Evolutionary conservation across 768 basidiomycete species (phyloP).

Genomic region (Mrakia blollopis): DNA sequence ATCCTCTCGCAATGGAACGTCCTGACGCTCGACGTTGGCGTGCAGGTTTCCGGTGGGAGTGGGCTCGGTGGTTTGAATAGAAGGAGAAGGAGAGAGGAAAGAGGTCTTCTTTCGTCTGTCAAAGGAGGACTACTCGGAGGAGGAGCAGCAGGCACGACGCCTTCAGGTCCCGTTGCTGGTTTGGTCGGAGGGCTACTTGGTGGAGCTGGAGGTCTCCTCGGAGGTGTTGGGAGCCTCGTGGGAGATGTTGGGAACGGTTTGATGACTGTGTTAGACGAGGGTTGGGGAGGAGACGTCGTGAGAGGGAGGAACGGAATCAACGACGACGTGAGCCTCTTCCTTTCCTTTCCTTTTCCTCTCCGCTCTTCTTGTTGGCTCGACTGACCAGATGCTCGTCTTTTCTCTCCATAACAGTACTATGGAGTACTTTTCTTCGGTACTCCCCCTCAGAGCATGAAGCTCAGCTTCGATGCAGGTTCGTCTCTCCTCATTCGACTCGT

Average conservation of each 20-base stretch:
- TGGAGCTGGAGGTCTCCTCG: not conserved
- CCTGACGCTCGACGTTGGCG: not conserved
- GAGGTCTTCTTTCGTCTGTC: not conserved
- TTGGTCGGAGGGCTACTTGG: not conserved
- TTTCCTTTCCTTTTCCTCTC: too few species aligned
- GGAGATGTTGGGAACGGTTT: not conserved
- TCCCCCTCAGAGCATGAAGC: constrained; percentile 12
- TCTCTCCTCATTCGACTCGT: not conserved
- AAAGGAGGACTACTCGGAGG: too few species aligned
- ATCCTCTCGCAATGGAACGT: not conserved
- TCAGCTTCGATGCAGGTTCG: constrained; percentile 12
- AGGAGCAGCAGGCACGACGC: not conserved
- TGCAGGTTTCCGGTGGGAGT: too few species aligned
- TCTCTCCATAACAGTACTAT: not conserved
- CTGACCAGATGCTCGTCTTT: not conserved
- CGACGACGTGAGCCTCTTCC: constrained; percentile 5
- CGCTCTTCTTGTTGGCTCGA: not conserved
- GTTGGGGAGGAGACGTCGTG: constrained; percentile 8
- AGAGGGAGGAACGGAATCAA: not conserved
- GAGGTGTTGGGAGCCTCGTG: not conserved
- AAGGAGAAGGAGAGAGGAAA: not conserved
- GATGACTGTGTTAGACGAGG: not conserved
- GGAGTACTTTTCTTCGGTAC: not conserved
- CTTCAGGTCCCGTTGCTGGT: not conserved
- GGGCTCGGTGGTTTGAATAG: not conserved